Evolutionary conservation across 2,329 filamentous ascomycete genomes (phyloP), one percentile per base, ranked within the genome.

Genomic region (Aspergillus candidus): DNA sequence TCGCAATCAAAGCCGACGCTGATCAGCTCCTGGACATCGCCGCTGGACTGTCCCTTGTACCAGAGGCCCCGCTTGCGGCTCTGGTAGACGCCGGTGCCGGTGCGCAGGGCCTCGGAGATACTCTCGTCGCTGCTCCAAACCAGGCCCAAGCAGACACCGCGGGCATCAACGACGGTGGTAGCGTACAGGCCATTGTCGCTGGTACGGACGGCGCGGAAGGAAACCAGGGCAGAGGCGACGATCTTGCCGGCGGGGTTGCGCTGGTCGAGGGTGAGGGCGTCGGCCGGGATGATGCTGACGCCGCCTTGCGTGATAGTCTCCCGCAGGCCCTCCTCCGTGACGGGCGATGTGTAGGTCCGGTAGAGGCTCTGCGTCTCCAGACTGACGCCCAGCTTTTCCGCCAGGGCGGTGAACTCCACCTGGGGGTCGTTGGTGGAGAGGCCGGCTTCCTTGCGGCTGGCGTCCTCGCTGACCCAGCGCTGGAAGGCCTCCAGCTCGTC

Each of bases 41-140:
- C 93, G 42, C 91, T 97, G 7, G 86, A 93, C 41, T 90, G 87
- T 5, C 93, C 93, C 72, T 98, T 98, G 68, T 94, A 85, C 93
- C 93, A 98, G 22, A 98, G 70, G 0, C 93, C 93, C 35, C 93
- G 80, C 74, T 96, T 97, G 41, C 93, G 79, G 72, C 91, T 97
- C 69, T 96, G 89, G 66, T 98, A 98, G 32, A 97, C 91, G 29
- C 93, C 90, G 11, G 78, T 76, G 14, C 83, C 83, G 6, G 88
- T 94, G 58, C 80, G 80, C 48, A 98, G 65, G 32, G 91, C 91
- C 70, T 94, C 91, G 7, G 82, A 75, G 30, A 98, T 82, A 63
- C 91, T 97, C 66, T 94, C 87, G 51, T 86, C 81, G 61, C 87
- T 96, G 68, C 90, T 95, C 74, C 96, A 98, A 13, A 96, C 93